These are phyloP conservation scores for Firmiana major DNA, from an alignment of 345 rosid genomes.

Conservation along the genomic window DNA sequence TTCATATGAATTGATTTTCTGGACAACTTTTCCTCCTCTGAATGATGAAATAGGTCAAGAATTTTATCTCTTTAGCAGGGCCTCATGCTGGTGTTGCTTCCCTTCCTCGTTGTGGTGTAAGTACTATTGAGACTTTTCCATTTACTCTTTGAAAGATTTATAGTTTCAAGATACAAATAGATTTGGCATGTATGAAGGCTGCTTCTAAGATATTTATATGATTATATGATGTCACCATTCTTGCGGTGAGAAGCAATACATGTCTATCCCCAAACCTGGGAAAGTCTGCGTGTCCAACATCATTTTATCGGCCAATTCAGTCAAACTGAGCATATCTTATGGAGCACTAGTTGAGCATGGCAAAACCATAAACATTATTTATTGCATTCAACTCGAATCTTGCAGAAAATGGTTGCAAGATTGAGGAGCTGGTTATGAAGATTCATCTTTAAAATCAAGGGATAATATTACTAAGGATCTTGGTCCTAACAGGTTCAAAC, in stretches of 20 bases:
- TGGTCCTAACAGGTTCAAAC: not conserved
- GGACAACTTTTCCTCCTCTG: constrained; percentile 10
- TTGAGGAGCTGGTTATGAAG: not conserved
- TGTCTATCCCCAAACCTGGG: not conserved
- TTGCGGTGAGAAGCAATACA: not conserved
- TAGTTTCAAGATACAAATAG: not conserved
- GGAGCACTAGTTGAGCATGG: not conserved
- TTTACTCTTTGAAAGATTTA: not conserved
- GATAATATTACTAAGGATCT: not conserved
- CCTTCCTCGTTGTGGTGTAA: constrained; percentile 93
- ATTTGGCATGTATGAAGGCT: not conserved
- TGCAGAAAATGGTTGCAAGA: not conserved
- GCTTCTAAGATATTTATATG: not conserved
- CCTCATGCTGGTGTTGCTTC: constrained; percentile 99
- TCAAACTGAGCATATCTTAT: not conserved
- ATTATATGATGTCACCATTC: not conserved
- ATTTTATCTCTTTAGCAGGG: constrained; percentile 82
- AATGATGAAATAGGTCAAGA: constrained; percentile 54
- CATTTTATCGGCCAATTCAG: not conserved
- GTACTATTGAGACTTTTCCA: constrained; percentile 18
- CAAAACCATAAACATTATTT: not conserved
- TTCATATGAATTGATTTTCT: not conserved
- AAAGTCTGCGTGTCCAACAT: not conserved
- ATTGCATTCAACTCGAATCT: not conserved
- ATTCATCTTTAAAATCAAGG: not conserved